phyloP scores from a whole-genome alignment of 176 grass and related monocot genomes.

The Poa pratensis region DNA sequence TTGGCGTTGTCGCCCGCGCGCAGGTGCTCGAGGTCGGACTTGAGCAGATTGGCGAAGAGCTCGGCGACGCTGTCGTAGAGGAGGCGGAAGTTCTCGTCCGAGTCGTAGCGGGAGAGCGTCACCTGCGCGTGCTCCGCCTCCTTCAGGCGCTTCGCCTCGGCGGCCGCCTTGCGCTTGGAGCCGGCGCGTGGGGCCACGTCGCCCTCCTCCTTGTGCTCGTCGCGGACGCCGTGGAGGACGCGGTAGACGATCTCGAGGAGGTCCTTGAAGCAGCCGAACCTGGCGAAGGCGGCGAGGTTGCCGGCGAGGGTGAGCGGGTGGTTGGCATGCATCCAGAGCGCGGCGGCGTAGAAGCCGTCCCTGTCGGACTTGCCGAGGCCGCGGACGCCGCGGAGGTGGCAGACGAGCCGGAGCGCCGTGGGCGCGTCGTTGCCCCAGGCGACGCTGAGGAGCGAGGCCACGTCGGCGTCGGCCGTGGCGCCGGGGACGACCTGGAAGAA shows the following conservation, averaged over 20 bases:
- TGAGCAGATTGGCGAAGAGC: conserved; percentile 50
- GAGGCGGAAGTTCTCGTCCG: conserved; percentile 47
- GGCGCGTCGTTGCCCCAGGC: conserved; percentile 49
- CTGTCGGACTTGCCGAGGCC: conserved; percentile 71
- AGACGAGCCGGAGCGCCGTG: conserved; percentile 56
- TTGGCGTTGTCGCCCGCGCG: neutral
- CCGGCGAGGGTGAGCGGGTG: conserved; percentile 62
- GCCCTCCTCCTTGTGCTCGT: neutral
- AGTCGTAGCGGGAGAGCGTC: neutral
- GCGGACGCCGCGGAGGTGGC: conserved; percentile 71
- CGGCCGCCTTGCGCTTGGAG: neutral
- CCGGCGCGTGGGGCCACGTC: neutral
- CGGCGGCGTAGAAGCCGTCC: conserved; percentile 60
- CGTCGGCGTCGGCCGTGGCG: conserved; percentile 8
- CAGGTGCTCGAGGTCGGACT: conserved; percentile 48
- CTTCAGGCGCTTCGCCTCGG: neutral
- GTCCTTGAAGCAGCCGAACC: conserved; percentile 66
- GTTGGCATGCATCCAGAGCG: conserved; percentile 58
- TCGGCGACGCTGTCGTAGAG: conserved; percentile 60
- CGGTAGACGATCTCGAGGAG: conserved; percentile 53
- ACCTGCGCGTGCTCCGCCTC: conserved; percentile 15
- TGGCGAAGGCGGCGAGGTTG: conserved; percentile 48
- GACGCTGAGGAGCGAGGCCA: conserved; percentile 30
- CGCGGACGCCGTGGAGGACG: conserved; percentile 32
- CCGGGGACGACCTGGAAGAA: conserved; percentile 71